phyloP scores from a whole-genome alignment of 1,139 yeast species.

The Komagataea norvegica region DNA sequence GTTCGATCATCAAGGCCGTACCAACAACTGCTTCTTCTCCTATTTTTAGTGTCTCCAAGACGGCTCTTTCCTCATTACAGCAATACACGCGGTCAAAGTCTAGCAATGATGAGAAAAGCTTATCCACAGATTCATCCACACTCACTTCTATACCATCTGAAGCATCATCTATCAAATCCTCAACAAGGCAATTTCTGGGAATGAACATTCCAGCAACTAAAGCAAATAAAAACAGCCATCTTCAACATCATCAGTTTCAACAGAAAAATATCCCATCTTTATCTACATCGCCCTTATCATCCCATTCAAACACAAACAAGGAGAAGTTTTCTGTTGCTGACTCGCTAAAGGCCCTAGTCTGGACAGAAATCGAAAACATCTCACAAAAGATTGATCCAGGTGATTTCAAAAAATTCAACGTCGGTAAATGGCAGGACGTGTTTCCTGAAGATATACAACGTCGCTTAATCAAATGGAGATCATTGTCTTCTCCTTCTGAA shows the following conservation, averaged over 20 bases:
- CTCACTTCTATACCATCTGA: slow-evolving; percentile 1
- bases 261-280: slow-evolving; percentile 1
- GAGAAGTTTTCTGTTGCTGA: slow-evolving; percentile 19
- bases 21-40: slow-evolving; percentile 22
- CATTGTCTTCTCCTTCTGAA: slow-evolving; percentile 89
- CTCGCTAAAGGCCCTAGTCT: slow-evolving; percentile 33
- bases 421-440: slow-evolving; percentile 84
- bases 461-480: slow-evolving; percentile 83
- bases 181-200: slow-evolving; percentile 6
- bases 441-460: slow-evolving; percentile 68
- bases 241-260: slow-evolving; percentile 9
- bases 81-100: slow-evolving; percentile 13
- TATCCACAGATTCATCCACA: background rate
- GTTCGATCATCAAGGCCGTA: slow-evolving; percentile 21
- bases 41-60: slow-evolving; percentile 22
- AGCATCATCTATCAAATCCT: slow-evolving; percentile 6
- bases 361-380: slow-evolving; percentile 70
- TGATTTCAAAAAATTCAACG: slow-evolving; percentile 38
- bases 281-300: slow-evolving; percentile 14
- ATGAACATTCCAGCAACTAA: slow-evolving; percentile 10
- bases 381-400: slow-evolving; percentile 53
- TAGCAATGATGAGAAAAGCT: background rate
- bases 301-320: slow-evolving; percentile 5
- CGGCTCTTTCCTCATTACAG: slow-evolving; percentile 22
- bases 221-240: slow-evolving; percentile 1